A percentile compares a stretch with the other conserved stretches of the same genome.
Conservation (phyloP, 1,139 yeast genomes). For the Hansenula lynferdii region DNA sequence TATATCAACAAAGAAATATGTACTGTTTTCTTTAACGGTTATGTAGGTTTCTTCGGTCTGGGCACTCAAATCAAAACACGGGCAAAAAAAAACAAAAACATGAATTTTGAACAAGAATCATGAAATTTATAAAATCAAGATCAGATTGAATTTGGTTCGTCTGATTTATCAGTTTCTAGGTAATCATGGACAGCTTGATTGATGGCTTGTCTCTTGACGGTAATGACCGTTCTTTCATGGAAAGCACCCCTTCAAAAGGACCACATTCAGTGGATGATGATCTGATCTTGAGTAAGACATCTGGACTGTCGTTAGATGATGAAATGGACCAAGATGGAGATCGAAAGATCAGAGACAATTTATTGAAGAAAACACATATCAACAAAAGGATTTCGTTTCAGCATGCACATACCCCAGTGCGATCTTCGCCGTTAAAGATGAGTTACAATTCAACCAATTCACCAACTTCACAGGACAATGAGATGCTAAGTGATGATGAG, state of each 20-base stretch:
- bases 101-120: not conserved
- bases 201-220: slow-evolving; percentile 1
- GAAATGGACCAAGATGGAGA: not conserved
- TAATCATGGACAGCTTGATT: no score
- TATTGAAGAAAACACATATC: not conserved
- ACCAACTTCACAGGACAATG: not conserved
- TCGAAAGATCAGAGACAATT: not conserved
- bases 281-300: slow-evolving; percentile 4
- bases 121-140: no score
- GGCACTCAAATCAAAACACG: slow-evolving; percentile 1
- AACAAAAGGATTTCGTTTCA: not conserved
- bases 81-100: not conserved
- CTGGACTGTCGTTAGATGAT: slow-evolving; percentile 5
- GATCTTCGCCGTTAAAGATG: slow-evolving; percentile 3
- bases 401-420: slow-evolving; percentile 1
- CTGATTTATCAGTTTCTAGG: no score
- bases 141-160: no score
- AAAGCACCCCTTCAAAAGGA: not conserved
- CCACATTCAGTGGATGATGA: slow-evolving; percentile 3
- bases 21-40: not conserved
- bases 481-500: slow-evolving; percentile 1
- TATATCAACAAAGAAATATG: not conserved
- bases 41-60: not conserved
- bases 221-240: not conserved
- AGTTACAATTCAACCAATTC: not conserved